A percentile compares a stretch with the other conserved stretches of the same genome.
Evolutionary conservation across 768 basidiomycete species (phyloP).

Genomic region (Paxillus rubicundulus): DNA sequence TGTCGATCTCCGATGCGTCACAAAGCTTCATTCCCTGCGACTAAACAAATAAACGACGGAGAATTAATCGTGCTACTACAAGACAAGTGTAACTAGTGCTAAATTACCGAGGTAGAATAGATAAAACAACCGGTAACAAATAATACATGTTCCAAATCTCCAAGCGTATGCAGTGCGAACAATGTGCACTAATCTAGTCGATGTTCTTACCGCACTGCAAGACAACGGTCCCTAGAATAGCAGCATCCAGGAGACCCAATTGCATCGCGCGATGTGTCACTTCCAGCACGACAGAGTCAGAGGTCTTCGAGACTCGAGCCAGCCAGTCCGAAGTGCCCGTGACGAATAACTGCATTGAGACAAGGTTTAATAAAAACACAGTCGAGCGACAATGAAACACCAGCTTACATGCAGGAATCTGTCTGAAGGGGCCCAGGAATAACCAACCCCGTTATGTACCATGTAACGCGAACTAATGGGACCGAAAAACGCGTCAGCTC

Average conservation of each 20-base stretch:
- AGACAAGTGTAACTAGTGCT: neutral
- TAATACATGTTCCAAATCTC: neutral
- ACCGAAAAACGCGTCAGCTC: neutral
- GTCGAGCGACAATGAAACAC: neutral
- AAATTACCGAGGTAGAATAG: neutral
- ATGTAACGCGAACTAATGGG: constrained; percentile 44
- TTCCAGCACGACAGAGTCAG: constrained; percentile 49
- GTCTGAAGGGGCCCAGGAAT: constrained; percentile 55
- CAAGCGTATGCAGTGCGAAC: neutral
- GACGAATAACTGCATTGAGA: constrained; percentile 45
- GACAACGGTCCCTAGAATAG: constrained; percentile 50
- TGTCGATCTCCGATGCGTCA: no score
- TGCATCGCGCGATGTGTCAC: constrained; percentile 55
- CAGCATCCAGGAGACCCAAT: constrained; percentile 49
- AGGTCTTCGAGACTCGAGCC: constrained; percentile 47
- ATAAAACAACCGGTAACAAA: neutral
- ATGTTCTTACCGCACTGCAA: constrained; percentile 63
- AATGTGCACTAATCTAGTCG: constrained; percentile 37
- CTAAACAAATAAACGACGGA: no score
- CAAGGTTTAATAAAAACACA: neutral
- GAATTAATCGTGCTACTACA: neutral
- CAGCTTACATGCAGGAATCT: constrained; percentile 51
- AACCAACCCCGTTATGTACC: constrained; percentile 48
- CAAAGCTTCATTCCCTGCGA: no score
- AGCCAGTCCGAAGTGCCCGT: constrained; percentile 40